phyloP scores from a whole-genome alignment of 495 filamentous ascomycete species.

The Haplographium delicatum region DNA sequence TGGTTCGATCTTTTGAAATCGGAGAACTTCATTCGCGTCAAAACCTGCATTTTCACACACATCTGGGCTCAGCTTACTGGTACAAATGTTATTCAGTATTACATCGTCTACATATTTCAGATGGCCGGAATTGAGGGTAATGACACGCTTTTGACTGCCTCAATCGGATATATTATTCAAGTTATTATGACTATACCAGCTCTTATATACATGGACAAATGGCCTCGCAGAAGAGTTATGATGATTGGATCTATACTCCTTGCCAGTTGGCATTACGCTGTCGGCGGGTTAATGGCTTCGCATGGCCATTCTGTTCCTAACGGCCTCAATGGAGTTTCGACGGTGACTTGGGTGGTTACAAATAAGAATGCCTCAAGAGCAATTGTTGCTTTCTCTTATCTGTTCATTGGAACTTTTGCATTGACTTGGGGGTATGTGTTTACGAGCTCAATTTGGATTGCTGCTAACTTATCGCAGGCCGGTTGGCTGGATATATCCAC shows the following conservation, averaged over 20 bases:
- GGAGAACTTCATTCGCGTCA: conserved; percentile 65
- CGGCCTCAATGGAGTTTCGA: conserved; percentile 35
- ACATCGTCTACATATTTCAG: conserved; percentile 53
- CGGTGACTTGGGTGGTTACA: conserved; percentile 46
- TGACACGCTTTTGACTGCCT: conserved; percentile 57
- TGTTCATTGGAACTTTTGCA: conserved; percentile 69
- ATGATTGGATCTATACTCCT: conserved; percentile 59
- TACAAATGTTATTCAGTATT: conserved; percentile 80
- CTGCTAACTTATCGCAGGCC: too few species aligned
- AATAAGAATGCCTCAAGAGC: conserved; percentile 50
- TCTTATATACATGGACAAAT: conserved; percentile 50
- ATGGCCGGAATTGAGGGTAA: conserved; percentile 60
- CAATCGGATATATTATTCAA: conserved; percentile 70
- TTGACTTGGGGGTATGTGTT: conserved; percentile 65
- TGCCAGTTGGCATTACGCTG: conserved; percentile 62
- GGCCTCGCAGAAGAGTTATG: conserved; percentile 56
- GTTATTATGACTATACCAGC: conserved; percentile 50
- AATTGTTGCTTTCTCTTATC: conserved; percentile 69
- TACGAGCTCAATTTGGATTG: too few species aligned
- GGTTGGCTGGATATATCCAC: conserved; percentile 66
- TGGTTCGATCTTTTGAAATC: conserved; percentile 64
- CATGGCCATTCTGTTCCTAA: conserved; percentile 25
- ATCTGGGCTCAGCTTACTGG: conserved; percentile 79
- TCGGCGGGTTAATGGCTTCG: conserved; percentile 55
- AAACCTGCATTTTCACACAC: conserved; percentile 69